Percentiles rank a stretch among this genome's conserved stretches.
Conservation (phyloP, 768 basidiomycete genomes). For the Suillus alpinus region DNA sequence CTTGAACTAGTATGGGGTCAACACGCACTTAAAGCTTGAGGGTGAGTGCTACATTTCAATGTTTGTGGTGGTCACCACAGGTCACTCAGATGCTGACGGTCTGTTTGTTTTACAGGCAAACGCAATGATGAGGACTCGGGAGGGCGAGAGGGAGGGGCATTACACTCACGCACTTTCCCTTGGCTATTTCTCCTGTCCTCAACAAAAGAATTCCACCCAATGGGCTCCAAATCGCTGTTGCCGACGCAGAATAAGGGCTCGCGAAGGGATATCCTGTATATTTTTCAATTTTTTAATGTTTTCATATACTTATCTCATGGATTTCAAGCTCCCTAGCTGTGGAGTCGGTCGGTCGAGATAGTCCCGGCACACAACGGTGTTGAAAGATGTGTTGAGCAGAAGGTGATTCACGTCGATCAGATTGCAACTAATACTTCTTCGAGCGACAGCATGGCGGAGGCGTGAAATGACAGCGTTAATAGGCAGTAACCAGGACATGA, state of each 20-base stretch:
- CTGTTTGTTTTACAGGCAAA: neutral
- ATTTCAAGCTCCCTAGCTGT: too few species aligned
- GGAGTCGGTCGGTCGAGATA: too few species aligned
- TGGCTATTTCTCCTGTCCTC: neutral
- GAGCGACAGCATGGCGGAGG: too few species aligned
- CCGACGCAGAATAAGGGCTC: slow-evolving; percentile 66
- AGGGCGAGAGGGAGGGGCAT: neutral
- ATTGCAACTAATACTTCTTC: too few species aligned
- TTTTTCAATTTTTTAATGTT: too few species aligned
- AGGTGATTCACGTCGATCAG: too few species aligned
- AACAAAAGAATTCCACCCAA: slow-evolving; percentile 25
- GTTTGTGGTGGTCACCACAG: neutral
- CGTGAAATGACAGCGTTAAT: too few species aligned
- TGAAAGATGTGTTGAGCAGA: too few species aligned
- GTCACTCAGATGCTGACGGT: neutral
- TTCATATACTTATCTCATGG: too few species aligned
- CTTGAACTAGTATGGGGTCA: neutral
- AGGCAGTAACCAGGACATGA: too few species aligned
- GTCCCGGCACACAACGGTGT: too few species aligned
- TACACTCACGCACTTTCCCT: slow-evolving; percentile 18
- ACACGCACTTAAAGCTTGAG: neutral
- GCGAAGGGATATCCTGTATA: neutral
- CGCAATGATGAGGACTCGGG: neutral
- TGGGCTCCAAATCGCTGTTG: slow-evolving; percentile 82
- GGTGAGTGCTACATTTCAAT: neutral